Evolutionary conservation across 129 eudicot genomes (phyloP).

Genomic region (Ambrosia trifida): DNA sequence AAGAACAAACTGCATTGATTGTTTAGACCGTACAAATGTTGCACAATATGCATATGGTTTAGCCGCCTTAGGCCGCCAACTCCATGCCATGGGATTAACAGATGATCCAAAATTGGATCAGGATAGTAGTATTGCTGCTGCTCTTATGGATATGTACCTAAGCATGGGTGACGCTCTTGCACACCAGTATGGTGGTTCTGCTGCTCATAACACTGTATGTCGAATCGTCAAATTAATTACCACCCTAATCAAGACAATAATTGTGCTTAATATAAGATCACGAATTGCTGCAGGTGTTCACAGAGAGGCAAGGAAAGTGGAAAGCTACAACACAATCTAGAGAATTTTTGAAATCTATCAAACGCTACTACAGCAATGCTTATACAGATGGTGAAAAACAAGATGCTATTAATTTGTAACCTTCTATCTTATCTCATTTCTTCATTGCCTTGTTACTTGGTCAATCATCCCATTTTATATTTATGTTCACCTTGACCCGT

Average conservation of each 20-base stretch:
- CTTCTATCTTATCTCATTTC: slow-evolving; percentile 6
- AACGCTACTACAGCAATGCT: slow-evolving; percentile 93
- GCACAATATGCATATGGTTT: slow-evolving; percentile 98
- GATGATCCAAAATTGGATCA: slow-evolving; percentile 77
- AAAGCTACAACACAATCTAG: slow-evolving; percentile 94
- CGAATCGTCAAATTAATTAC: not conserved
- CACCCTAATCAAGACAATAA: not conserved
- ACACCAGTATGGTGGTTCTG: slow-evolving; percentile 98
- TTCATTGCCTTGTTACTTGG: slow-evolving; percentile 6
- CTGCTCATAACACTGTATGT: slow-evolving; percentile 93
- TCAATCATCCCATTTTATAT: not conserved
- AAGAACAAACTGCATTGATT: slow-evolving; percentile 94
- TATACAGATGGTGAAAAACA: slow-evolving; percentile 98
- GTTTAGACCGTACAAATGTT: slow-evolving; percentile 95
- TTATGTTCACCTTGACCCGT: slow-evolving; percentile 10
- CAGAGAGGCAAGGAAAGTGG: slow-evolving; percentile 98
- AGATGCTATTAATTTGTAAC: slow-evolving; percentile 93
- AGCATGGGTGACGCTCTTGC: slow-evolving; percentile 99
- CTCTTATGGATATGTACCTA: slow-evolving; percentile 93
- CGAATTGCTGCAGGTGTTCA: slow-evolving; percentile 60
- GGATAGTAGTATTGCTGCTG: slow-evolving; percentile 87
- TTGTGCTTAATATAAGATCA: slow-evolving; percentile 1
- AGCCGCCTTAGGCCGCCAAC: slow-evolving; percentile 90
- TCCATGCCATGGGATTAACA: slow-evolving; percentile 80
- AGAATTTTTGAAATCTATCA: slow-evolving; percentile 87